phyloP scores from a whole-genome alignment of 1,284 basidiomycete species.

The Irpex sp. region DNA sequence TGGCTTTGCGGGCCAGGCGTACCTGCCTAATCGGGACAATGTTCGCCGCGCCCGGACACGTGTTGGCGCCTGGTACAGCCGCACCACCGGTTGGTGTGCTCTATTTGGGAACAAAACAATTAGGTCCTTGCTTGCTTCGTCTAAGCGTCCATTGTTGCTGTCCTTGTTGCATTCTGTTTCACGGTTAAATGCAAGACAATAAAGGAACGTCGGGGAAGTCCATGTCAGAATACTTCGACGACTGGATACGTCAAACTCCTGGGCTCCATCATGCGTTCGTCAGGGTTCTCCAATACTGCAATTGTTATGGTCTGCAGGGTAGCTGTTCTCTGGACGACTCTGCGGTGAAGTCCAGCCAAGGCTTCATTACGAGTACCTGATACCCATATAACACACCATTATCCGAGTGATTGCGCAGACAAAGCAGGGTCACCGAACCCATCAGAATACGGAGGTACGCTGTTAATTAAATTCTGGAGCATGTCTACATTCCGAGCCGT shows the following conservation, averaged over 20 bases:
- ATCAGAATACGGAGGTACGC: neutral
- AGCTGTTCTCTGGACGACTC: neutral
- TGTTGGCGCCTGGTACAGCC: constrained; percentile 3
- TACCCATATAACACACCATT: neutral
- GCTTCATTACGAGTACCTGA: neutral
- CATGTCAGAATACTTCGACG: neutral
- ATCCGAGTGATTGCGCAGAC: neutral
- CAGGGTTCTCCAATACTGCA: neutral
- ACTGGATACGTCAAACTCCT: neutral
- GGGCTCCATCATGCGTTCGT: neutral
- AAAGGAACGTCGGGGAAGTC: neutral
- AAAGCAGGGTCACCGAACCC: neutral
- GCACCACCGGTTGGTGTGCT: neutral
- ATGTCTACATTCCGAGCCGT: neutral
- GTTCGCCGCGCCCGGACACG: constrained; percentile 12
- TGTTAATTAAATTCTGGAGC: too few relatives aligned
- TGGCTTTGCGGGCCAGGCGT: constrained; percentile 21
- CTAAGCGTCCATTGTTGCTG: constrained; percentile 16
- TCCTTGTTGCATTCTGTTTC: constrained; percentile 13
- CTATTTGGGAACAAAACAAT: constrained; percentile 19
- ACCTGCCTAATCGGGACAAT: constrained; percentile 27
- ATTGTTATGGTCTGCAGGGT: neutral
- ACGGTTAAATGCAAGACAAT: neutral
- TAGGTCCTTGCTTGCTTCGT: constrained; percentile 13
- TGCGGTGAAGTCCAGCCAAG: neutral